phyloP scores from a whole-genome alignment of 192 early-diverging fungal genomes.

The Funneliformis geosporum region DNA sequence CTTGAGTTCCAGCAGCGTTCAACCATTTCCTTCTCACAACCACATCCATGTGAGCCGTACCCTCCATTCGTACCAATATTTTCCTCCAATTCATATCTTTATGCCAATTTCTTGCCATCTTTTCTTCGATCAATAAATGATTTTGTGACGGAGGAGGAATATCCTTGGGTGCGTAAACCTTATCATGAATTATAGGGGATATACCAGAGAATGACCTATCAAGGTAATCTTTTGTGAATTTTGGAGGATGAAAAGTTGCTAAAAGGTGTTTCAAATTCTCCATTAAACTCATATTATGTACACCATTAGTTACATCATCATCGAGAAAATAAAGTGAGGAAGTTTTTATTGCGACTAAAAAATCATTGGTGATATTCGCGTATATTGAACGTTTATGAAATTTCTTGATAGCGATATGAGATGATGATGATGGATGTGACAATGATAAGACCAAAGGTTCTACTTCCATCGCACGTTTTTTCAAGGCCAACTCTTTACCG shows the following conservation, averaged over 20 bases:
- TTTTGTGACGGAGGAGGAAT: neutral
- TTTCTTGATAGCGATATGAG: constrained; percentile 36
- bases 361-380: constrained; percentile 53
- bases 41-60: constrained; percentile 48
- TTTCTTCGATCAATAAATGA: constrained; percentile 18
- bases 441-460: constrained; percentile 46
- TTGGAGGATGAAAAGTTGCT: constrained; percentile 30
- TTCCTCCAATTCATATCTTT: constrained; percentile 49
- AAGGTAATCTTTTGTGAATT: constrained; percentile 34
- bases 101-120: constrained; percentile 43
- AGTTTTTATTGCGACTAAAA: constrained; percentile 45
- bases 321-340: constrained; percentile 29
- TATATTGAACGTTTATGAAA: constrained; percentile 48
- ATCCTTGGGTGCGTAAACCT: constrained; percentile 6
- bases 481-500: constrained; percentile 48
- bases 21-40: constrained; percentile 50
- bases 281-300: constrained; percentile 24
- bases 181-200: constrained; percentile 40
- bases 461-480: neutral
- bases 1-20: constrained; percentile 45
- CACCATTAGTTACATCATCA: constrained; percentile 36
- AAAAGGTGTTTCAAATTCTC: constrained; percentile 22
- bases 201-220: constrained; percentile 13
- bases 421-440: constrained; percentile 40
- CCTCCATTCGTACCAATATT: constrained; percentile 44